These are phyloP conservation scores for Ophiosphaerella korrae DNA, from an alignment of 2,329 filamentous ascomycete genomes.

Conservation along the genomic window DNA sequence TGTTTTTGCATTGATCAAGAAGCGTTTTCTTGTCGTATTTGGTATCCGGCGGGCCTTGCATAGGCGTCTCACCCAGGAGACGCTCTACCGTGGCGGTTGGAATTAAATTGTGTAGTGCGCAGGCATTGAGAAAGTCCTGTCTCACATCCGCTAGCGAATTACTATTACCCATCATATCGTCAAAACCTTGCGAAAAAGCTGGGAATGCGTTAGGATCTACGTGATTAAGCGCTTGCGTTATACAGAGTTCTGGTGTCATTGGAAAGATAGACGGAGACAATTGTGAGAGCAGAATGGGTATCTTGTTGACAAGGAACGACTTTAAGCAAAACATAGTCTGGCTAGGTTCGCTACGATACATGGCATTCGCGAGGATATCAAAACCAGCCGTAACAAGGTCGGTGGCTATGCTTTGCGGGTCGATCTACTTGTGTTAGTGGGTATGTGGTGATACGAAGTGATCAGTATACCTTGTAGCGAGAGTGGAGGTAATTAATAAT, in stretches of 20 bases:
- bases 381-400: conserved; percentile 89
- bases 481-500: conserved; percentile 83
- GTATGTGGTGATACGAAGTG: not conserved
- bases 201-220: conserved; percentile 68
- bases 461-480: conserved; percentile 71
- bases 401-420: conserved; percentile 75
- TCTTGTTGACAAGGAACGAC: conserved; percentile 81
- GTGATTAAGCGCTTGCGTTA: conserved; percentile 67
- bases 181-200: conserved; percentile 67
- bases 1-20: conserved; percentile 75
- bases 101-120: conserved; percentile 85
- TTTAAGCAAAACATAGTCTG: conserved; percentile 73
- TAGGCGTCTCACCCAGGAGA: conserved; percentile 81
- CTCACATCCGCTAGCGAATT: conserved; percentile 69
- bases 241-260: conserved; percentile 66
- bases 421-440: conserved; percentile 61
- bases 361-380: conserved; percentile 84
- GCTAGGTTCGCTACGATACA: conserved; percentile 69
- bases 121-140: conserved; percentile 87
- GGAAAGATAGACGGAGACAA: conserved; percentile 64
- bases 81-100: conserved; percentile 76
- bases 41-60: conserved; percentile 75
- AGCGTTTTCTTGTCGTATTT: conserved; percentile 79
- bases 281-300: conserved; percentile 65
- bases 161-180: conserved; percentile 59